Evolutionary conservation across 2,329 filamentous ascomycete genomes (phyloP), one percentile per base, ranked within the genome.

Genomic region (Metarhizium album): DNA sequence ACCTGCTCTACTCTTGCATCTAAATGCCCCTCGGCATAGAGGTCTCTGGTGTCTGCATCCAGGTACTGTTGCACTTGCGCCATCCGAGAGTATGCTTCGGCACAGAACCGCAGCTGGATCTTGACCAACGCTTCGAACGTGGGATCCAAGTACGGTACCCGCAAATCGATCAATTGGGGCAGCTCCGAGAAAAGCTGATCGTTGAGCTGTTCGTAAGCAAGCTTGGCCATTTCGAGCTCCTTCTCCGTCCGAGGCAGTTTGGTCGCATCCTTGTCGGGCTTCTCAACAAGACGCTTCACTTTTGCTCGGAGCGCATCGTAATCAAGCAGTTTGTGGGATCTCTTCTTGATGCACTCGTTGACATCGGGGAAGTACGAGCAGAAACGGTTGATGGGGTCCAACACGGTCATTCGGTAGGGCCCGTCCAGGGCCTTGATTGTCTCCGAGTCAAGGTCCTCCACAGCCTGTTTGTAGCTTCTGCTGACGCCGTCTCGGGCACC

Each of bases 341-440:
- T 88, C 74, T 98, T 98, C 74, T 97, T 98, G 71, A 98, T 96
- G 70, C 91, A 96, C 73, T 96, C 90, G 71, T 98, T 98, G 65
- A 98, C 90, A 67, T 98, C 93, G 33, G 93, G 91, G 69, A 98
- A 98, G 74, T 98, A 98, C 59, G 89, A 88, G 73, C 91, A 97
- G 74, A 97, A 98, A 57, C 90, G 82, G 56, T 85, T 85, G 66
- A 98, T 98, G 42, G 93, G 93, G 60, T 98, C 93, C 46, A 98
- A 79, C 27, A 98, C 93, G 5, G 93, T 97, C 42, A 87, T 86
- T 69, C 87, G 81, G 71, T 96, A 98, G 45, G 93, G 94, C 3
- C 93, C 93, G 69, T 98, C 93, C 56, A 98, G 76, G 6, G 93
- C 93, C 70, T 98, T 98, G 71, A 98, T 96, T 1, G 93, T 98